Base-by-base conservation (phyloP, 257 asterid species). In the Solanum paucissectum region DNA sequence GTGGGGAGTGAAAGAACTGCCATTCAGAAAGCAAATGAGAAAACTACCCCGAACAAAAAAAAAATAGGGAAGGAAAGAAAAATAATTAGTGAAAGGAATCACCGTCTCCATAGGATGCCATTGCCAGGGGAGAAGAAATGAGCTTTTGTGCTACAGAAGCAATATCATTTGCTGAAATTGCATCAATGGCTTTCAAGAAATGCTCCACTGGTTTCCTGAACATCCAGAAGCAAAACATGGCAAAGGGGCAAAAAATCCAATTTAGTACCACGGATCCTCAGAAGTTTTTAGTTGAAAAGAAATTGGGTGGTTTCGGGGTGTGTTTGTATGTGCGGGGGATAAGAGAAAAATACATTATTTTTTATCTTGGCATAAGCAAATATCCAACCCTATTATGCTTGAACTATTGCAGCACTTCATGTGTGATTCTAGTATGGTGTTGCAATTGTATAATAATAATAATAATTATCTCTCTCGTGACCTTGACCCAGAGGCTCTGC, bases 61-160 rank as follows among this genome's bases (percentile, higher is more conserved):
- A 83, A 40, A 71, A 52, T 36, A 73, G 21, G 42, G 29, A 42
- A 42, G 79, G 75, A 85, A 23, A 46, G 64, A 4, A 58, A 49
- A 64, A 36, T 34, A 88, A 36, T 29, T 37, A 64, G 40, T 42
- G 40, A 88, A 52, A 83, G 83, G 34, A 82, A 82, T 91, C 92
- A 97, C 99, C 99, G 18, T 95, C 98, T 90, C 99, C 99, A 83
- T 94, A 94, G 44, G 97, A 95, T 84, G 99, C 98, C 98, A 97
- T 90, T 76, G 99, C 93, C 86, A 96, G 96, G 64, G 99, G 98
- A 74, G 98, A 92, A 34, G 92, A 73, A 36, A 95, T 29, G 69
- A 97, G 97, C 88, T 92, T 92, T 76, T 88, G 88, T 13, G 91
- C 92, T 27, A 86, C 32, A 12, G 86, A 62, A 84, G 93, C 55